These are phyloP conservation scores for Diaporthe ampelina DNA, from an alignment of 2,329 filamentous ascomycete species.

Conservation along the genomic window DNA sequence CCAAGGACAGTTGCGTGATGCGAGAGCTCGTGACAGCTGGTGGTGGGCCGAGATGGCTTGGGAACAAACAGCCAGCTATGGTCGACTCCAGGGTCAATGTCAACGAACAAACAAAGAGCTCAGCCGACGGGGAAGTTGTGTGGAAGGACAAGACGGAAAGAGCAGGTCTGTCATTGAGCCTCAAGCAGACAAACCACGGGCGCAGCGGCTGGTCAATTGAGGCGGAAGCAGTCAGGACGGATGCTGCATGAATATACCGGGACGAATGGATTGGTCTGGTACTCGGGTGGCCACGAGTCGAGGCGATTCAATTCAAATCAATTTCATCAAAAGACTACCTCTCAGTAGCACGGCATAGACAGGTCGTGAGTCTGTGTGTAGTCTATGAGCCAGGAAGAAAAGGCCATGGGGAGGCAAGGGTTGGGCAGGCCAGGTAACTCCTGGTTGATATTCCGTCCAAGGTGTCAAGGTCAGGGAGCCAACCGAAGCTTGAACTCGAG, in stretches of 20 bases:
- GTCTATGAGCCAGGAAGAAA: conserved; percentile 1
- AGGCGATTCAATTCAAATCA: conserved; percentile 3
- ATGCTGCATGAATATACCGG: not conserved
- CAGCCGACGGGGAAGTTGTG: conserved; percentile 4
- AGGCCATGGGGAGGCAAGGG: not conserved
- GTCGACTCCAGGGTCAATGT: not conserved
- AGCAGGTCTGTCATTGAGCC: not conserved
- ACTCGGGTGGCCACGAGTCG: not conserved
- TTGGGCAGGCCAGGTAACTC: conserved; percentile 16
- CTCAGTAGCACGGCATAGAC: not conserved
- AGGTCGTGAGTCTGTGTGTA: conserved; percentile 5
- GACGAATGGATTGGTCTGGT: not conserved
- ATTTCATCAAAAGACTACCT: not conserved
- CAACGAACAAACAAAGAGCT: not conserved
- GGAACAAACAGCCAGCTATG: conserved; percentile 14
- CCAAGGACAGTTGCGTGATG: not conserved
- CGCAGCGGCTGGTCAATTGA: not conserved
- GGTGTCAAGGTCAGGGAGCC: conserved; percentile 27
- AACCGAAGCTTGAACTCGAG: conserved; percentile 25
- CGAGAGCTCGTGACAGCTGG: not conserved
- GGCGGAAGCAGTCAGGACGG: not conserved
- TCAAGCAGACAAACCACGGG: not conserved
- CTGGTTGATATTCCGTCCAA: conserved; percentile 19
- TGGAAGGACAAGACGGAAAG: not conserved
- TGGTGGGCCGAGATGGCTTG: conserved; percentile 1